phyloP scores from a whole-genome alignment of 2,329 filamentous ascomycete genomes.

The Westerdykella sp. region DNA sequence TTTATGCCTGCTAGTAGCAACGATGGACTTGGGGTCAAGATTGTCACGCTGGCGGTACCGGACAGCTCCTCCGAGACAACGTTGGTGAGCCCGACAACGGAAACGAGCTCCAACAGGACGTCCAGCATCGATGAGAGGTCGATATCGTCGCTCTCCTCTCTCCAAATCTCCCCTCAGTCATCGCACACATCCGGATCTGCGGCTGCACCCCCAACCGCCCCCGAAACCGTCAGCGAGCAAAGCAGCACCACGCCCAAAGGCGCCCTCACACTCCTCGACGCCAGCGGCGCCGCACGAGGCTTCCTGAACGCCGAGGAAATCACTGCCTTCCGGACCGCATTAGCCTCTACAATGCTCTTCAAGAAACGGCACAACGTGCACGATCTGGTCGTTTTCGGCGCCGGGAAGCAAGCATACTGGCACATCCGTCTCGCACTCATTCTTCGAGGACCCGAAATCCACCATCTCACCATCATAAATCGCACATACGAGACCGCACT shows the following conservation, averaged over 20 bases:
- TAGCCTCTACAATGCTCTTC: conserved; percentile 58
- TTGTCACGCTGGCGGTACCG: conserved; percentile 50
- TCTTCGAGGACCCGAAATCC: conserved; percentile 62
- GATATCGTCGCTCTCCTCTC: conserved; percentile 19
- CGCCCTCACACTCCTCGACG: conserved; percentile 55
- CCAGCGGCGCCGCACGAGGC: conserved; percentile 52
- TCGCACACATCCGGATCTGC: conserved; percentile 18
- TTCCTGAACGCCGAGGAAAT: conserved; percentile 62
- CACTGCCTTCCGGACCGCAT: conserved; percentile 62
- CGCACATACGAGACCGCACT: conserved; percentile 58
- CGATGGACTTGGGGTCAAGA: conserved; percentile 57
- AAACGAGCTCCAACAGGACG: not conserved
- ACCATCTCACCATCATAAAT: conserved; percentile 77
- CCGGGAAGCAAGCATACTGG: conserved; percentile 90
- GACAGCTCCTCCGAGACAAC: conserved; percentile 7
- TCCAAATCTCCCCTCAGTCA: conserved; percentile 19
- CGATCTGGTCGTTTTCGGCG: conserved; percentile 77
- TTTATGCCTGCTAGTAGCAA: conserved; percentile 62
- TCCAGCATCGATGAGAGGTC: not conserved
- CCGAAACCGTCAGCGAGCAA: conserved; percentile 14
- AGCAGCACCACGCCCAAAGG: conserved; percentile 48
- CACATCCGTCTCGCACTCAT: conserved; percentile 79
- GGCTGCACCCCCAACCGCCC: conserved; percentile 14
- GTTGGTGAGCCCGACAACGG: not conserved
- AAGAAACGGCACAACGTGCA: conserved; percentile 62